Conservation (phyloP, 1,139 yeast genomes). For the Debaryomyces fabryi region DNA sequence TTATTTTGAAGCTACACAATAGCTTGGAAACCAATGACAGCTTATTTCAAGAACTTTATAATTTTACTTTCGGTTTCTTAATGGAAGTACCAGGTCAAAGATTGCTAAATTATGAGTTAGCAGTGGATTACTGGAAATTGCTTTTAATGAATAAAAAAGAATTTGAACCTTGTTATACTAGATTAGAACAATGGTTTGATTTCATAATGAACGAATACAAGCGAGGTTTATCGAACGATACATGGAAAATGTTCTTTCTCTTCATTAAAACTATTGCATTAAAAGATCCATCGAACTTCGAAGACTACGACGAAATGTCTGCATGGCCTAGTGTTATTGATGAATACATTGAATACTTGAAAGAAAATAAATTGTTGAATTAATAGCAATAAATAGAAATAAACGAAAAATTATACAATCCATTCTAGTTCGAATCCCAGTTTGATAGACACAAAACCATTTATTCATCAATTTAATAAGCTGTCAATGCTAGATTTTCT, state of each 20-base stretch:
- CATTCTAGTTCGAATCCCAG: slow-evolving; percentile 15
- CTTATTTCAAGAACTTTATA: slow-evolving; percentile 61
- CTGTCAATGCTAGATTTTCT: slow-evolving; percentile 48
- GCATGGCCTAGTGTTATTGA: slow-evolving; percentile 95
- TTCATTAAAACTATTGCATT: slow-evolving; percentile 58
- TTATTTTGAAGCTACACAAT: slow-evolving; percentile 39
- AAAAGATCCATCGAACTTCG: slow-evolving; percentile 49
- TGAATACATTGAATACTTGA: slow-evolving; percentile 69
- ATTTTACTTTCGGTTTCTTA: slow-evolving; percentile 69
- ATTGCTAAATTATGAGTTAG: slow-evolving; percentile 61
- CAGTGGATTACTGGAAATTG: slow-evolving; percentile 77
- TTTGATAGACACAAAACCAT: slow-evolving; percentile 13
- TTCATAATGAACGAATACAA: slow-evolving; percentile 46
- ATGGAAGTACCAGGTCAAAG: slow-evolving; percentile 61
- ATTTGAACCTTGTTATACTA: slow-evolving; percentile 12
- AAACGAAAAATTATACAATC: slow-evolving; percentile 11
- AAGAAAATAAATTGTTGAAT: slow-evolving; percentile 29
- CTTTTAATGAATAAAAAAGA: slow-evolving; percentile 44
- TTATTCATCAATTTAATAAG: slow-evolving; percentile 34
- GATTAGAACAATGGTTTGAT: slow-evolving; percentile 54
- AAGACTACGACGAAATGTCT: slow-evolving; percentile 70
- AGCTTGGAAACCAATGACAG: slow-evolving; percentile 30
- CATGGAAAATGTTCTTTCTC: slow-evolving; percentile 81
- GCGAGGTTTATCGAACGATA: slow-evolving; percentile 63
- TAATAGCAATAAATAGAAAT: slow-evolving; percentile 11